These are phyloP conservation scores for Stachybotrys echinatus DNA, from an alignment of 2,329 filamentous ascomycete genomes.

Conservation along the genomic window DNA sequence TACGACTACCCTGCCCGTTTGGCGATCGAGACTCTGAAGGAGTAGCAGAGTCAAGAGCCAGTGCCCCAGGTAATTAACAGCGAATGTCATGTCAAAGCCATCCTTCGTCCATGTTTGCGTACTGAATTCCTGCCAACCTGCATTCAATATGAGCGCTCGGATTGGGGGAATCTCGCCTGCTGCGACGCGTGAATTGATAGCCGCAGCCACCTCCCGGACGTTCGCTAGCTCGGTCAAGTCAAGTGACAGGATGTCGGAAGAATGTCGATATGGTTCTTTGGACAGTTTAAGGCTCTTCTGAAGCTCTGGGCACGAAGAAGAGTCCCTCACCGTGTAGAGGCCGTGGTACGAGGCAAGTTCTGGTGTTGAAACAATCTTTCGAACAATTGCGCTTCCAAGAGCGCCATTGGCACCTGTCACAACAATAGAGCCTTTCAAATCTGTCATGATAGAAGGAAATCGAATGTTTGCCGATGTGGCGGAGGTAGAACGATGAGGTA, in stretches of 20 bases:
- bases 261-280: conserved; percentile 13
- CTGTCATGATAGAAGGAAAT: too few relatives aligned
- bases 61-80: conserved; percentile 26
- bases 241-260: conserved; percentile 24
- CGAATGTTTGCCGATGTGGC: too few relatives aligned
- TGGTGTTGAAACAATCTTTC: conserved; percentile 18
- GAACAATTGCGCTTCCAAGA: conserved; percentile 27
- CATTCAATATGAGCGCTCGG: conserved; percentile 30
- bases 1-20: conserved; percentile 19
- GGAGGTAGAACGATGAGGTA: too few relatives aligned
- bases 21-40: conserved; percentile 24
- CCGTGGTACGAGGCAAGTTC: conserved; percentile 24
- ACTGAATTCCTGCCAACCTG: conserved; percentile 19
- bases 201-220: conserved; percentile 17
- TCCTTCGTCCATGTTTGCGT: conserved; percentile 19
- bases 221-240: conserved; percentile 22
- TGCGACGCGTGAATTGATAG: conserved; percentile 22
- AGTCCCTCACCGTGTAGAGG: conserved; percentile 29
- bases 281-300: conserved; percentile 12
- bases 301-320: conserved; percentile 20
- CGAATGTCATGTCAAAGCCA: conserved; percentile 25
- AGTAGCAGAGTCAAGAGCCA: conserved; percentile 22
- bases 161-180: conserved; percentile 29
- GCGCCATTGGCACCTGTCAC: conserved; percentile 34
- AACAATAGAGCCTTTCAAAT: conserved; percentile 22